Evolutionary conservation across 139 green algal species (phyloP).

Genomic region (Chlamydomonas sp.): DNA sequence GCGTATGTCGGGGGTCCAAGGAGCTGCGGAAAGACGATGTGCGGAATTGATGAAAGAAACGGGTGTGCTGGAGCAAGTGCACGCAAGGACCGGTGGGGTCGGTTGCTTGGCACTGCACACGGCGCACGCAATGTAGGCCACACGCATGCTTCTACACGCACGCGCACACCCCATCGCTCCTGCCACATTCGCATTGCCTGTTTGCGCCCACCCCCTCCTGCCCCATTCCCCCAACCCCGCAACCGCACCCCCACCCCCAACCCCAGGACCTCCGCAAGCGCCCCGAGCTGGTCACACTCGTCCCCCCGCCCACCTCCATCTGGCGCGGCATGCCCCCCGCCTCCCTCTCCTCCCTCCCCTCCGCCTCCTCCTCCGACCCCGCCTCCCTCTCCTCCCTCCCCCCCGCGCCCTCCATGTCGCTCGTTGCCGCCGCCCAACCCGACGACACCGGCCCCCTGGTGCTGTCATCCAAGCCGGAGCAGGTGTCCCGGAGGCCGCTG

Average conservation of each 20-base stretch:
- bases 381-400: too few relatives aligned
- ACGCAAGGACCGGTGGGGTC: too few relatives aligned
- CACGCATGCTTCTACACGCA: not conserved
- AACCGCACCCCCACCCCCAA: not conserved
- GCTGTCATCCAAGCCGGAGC: not conserved
- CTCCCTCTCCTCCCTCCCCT: not conserved
- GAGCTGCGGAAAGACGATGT: not conserved
- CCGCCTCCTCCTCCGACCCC: not conserved
- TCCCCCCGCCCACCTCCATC: constrained; percentile 4
- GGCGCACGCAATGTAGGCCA: too few relatives aligned
- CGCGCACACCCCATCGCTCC: not conserved
- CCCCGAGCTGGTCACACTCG: constrained; percentile 3
- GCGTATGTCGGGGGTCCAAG: too few relatives aligned
- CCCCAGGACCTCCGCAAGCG: constrained; percentile 10
- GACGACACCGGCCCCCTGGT: not conserved
- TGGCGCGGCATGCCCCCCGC: not conserved
- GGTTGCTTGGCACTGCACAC: too few relatives aligned
- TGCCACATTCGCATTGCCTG: too few relatives aligned
- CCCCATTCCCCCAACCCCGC: not conserved
- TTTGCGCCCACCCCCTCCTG: not conserved
- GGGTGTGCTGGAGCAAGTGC: not conserved
- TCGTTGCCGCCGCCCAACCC: too few relatives aligned
- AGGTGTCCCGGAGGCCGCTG: not conserved
- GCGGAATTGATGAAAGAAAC: not conserved
- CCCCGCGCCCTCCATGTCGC: too few relatives aligned